These are phyloP conservation scores for Coemansia sp. DNA, from an alignment of 192 early-diverging fungal species.

Conservation along the genomic window DNA sequence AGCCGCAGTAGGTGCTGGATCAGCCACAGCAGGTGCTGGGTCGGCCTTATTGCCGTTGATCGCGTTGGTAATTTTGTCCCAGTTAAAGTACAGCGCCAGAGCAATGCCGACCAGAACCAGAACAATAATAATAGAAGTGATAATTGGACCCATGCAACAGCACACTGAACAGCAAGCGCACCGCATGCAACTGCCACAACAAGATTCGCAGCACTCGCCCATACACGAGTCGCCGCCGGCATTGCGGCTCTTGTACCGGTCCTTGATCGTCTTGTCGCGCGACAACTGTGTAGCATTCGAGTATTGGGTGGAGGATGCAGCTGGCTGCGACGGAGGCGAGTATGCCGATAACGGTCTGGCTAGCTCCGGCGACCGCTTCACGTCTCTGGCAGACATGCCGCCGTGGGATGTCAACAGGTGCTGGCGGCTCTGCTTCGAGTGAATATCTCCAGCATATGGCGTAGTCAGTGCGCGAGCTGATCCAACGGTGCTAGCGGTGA, in stretches of 20 bases:
- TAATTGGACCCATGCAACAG: constrained; percentile 40
- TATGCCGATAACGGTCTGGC: constrained; percentile 27
- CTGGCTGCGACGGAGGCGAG: constrained; percentile 31
- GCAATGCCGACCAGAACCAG: constrained; percentile 39
- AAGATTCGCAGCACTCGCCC: constrained; percentile 51
- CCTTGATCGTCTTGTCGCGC: constrained; percentile 42
- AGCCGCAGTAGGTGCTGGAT: constrained; percentile 5
- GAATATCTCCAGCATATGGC: constrained; percentile 7
- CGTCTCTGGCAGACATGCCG: constrained; percentile 6
- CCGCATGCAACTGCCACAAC: constrained; percentile 44
- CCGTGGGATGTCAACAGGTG: constrained; percentile 17
- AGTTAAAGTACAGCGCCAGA: constrained; percentile 53
- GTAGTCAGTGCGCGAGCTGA: constrained; percentile 18
- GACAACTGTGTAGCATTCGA: constrained; percentile 29
- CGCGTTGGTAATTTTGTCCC: constrained; percentile 35
- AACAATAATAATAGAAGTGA: constrained; percentile 27
- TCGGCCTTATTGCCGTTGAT: constrained; percentile 9
- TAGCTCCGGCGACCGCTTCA: background rate
- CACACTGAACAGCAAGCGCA: constrained; percentile 31
- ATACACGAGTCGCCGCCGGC: constrained; percentile 51
- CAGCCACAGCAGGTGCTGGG: constrained; percentile 2
- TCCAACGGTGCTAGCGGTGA: constrained; percentile 22
- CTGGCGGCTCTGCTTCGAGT: constrained; percentile 32
- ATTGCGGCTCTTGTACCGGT: constrained; percentile 34
- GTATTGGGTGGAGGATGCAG: constrained; percentile 15